phyloP scores from a whole-genome alignment of 768 basidiomycete species.

The Hygrocybe punicea region DNA sequence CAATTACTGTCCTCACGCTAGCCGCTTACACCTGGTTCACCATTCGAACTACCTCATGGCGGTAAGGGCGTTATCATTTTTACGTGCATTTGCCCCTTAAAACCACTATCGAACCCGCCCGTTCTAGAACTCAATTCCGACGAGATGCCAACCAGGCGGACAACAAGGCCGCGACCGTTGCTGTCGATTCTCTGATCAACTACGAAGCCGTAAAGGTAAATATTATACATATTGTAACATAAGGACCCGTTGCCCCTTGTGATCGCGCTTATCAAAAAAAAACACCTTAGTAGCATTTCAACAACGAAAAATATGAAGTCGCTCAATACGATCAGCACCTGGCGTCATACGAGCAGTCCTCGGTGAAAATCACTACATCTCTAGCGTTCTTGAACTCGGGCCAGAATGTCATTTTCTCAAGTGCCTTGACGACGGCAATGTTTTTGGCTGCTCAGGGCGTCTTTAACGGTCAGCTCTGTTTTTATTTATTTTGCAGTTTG shows the following conservation, averaged over 20 bases:
- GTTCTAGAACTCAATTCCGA: slow-evolving; percentile 79
- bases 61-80: slow-evolving; percentile 44
- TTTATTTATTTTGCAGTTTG: no score
- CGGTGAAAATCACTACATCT: slow-evolving; percentile 92
- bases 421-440: slow-evolving; percentile 92
- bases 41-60: slow-evolving; percentile 92
- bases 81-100: neutral
- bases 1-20: slow-evolving; percentile 80
- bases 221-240: no score
- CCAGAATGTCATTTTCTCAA: slow-evolving; percentile 94
- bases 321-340: slow-evolving; percentile 90
- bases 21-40: slow-evolving; percentile 97
- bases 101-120: no score
- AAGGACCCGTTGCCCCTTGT: neutral
- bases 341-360: slow-evolving; percentile 82
- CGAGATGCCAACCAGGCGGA: slow-evolving; percentile 95
- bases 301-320: slow-evolving; percentile 92
- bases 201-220: slow-evolving; percentile 96
- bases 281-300: slow-evolving; percentile 70
- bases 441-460: slow-evolving; percentile 94
- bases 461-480: slow-evolving; percentile 70
- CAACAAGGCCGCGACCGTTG: slow-evolving; percentile 90
- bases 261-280: slow-evolving; percentile 5
- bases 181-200: slow-evolving; percentile 95
- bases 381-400: slow-evolving; percentile 92